Conservation (phyloP, 2,329 filamentous ascomycete genomes). For the Aspergillus phoenicis region DNA sequence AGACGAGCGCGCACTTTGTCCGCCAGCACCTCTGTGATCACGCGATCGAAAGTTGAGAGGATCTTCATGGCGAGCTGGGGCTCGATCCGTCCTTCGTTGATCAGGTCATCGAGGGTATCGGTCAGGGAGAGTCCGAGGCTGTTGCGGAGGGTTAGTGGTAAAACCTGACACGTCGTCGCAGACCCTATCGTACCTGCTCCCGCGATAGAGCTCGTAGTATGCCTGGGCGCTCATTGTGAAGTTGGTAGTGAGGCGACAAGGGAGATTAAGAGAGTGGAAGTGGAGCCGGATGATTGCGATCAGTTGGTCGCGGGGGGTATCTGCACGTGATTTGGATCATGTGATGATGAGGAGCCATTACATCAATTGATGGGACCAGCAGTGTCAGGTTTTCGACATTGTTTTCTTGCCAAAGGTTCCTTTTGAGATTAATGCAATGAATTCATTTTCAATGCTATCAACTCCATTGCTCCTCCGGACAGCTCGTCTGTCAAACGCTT, state of each 20-base stretch:
- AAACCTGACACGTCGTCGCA: neutral
- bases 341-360: constrained; percentile 8
- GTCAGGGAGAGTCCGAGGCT: constrained; percentile 93
- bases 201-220: constrained; percentile 94
- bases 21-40: constrained; percentile 85
- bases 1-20: constrained; percentile 90
- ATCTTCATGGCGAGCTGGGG: constrained; percentile 99
- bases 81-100: constrained; percentile 92
- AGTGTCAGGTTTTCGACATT: neutral
- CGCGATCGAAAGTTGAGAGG: constrained; percentile 89
- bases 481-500: neutral
- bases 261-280: constrained; percentile 11
- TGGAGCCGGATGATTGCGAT: neutral
- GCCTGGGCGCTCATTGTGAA: constrained; percentile 54
- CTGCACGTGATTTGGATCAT: constrained; percentile 20
- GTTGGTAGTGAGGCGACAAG: constrained; percentile 5
- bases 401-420: neutral
- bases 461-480: neutral
- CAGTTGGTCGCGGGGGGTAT: constrained; percentile 1
- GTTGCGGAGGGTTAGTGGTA: constrained; percentile 20
- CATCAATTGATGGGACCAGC: constrained; percentile 4
- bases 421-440: neutral
- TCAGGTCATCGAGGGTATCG: constrained; percentile 95
- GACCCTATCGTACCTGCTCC: constrained; percentile 75
- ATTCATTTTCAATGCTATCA: neutral